These are phyloP conservation scores for Collybia sordida DNA, from an alignment of 768 basidiomycete species.

Conservation along the genomic window DNA sequence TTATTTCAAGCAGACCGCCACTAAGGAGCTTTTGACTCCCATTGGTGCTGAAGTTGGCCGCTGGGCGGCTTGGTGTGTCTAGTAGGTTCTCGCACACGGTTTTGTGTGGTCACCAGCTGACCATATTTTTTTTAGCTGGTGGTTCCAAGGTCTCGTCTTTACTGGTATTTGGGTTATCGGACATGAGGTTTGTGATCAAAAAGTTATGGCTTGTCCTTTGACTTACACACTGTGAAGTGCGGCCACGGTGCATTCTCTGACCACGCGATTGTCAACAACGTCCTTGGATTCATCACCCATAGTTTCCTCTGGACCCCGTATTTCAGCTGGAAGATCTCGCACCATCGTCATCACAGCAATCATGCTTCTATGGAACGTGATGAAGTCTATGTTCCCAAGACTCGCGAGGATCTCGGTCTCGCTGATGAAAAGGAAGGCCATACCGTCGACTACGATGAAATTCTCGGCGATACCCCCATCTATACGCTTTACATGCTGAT, in stretches of 20 bases:
- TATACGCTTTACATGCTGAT: slow-evolving; percentile 57
- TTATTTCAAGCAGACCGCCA: slow-evolving; percentile 27
- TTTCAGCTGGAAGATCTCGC: slow-evolving; percentile 54
- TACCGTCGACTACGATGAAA: slow-evolving; percentile 49
- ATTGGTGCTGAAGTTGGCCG: slow-evolving; percentile 34
- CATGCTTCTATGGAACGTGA: slow-evolving; percentile 55
- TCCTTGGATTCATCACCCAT: slow-evolving; percentile 50
- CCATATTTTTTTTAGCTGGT: slow-evolving; percentile 40
- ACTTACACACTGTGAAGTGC: slow-evolving; percentile 31
- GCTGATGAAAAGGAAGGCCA: slow-evolving; percentile 21
- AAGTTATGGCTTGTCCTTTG: too few species aligned
- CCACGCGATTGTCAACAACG: slow-evolving; percentile 45
- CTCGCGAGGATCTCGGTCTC: slow-evolving; percentile 54
- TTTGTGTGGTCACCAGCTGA: neutral
- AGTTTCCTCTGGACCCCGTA: slow-evolving; percentile 51
- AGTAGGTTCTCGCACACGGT: slow-evolving; percentile 30
- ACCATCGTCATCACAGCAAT: slow-evolving; percentile 51
- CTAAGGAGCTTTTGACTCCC: slow-evolving; percentile 25
- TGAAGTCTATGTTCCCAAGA: slow-evolving; percentile 62
- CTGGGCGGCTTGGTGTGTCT: slow-evolving; percentile 45
- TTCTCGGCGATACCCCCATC: slow-evolving; percentile 58
- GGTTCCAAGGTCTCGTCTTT: slow-evolving; percentile 59
- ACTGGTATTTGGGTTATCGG: slow-evolving; percentile 62
- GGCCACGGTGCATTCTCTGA: slow-evolving; percentile 59
- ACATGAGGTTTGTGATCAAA: slow-evolving; percentile 39